phyloP scores from a whole-genome alignment of 345 rosid species.

The Pelargonium nanum region DNA sequence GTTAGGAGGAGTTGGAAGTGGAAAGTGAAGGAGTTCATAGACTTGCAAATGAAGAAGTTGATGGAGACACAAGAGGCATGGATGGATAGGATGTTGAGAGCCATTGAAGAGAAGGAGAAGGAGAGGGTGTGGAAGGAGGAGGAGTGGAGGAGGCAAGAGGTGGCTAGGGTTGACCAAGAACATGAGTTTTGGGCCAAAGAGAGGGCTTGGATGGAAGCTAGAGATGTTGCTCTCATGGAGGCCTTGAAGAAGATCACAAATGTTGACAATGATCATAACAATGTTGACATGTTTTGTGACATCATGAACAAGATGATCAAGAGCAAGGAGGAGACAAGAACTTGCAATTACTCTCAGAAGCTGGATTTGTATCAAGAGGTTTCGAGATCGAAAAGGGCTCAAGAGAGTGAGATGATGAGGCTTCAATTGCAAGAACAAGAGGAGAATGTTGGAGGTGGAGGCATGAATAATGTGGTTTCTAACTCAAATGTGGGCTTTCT shows the following conservation, averaged over 20 bases:
- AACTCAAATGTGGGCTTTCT: not conserved
- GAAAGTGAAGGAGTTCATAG: slow-evolving; percentile 40
- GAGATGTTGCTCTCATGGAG: slow-evolving; percentile 38
- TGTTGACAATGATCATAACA: not conserved
- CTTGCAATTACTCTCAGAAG: not conserved
- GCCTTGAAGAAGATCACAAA: slow-evolving; percentile 24
- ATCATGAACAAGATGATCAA: not conserved
- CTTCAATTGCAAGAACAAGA: not conserved
- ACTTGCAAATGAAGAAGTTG: slow-evolving; percentile 30
- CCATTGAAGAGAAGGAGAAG: slow-evolving; percentile 37
- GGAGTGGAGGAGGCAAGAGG: slow-evolving; percentile 44
- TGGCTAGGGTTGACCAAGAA: slow-evolving; percentile 28
- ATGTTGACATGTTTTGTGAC: not conserved
- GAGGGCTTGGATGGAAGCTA: slow-evolving; percentile 42
- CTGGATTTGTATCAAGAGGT: not conserved
- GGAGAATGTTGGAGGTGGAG: not conserved
- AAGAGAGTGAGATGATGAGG: no score
- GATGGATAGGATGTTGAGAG: slow-evolving; percentile 54
- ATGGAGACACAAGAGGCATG: slow-evolving; percentile 43
- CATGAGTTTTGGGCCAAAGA: slow-evolving; percentile 44
- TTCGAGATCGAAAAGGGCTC: no score
- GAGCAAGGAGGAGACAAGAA: not conserved
- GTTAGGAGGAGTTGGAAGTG: slow-evolving; percentile 20
- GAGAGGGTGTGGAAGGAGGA: slow-evolving; percentile 36
- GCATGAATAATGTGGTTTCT: not conserved